Evolutionary conservation across 2,329 filamentous ascomycete species (phyloP), one percentile per base, ranked within the genome.

Genomic region (Xylariaceae sp.): DNA sequence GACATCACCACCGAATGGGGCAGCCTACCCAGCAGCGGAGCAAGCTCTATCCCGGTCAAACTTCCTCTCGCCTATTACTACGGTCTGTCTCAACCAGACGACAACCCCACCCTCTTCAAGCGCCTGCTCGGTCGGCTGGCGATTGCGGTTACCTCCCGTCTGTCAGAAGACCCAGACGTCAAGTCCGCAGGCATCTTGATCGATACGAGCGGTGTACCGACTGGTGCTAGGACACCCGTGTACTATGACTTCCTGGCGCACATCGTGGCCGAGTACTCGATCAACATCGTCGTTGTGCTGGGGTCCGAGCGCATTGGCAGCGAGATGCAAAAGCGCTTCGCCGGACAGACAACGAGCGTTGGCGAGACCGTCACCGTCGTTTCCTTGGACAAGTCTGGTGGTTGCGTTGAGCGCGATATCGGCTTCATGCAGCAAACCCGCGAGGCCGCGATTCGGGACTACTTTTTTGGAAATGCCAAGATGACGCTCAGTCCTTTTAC

Each of bases 51-150:
- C 16, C 92, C 93, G 0, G 90, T 96, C 47, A 97, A 97, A 75
- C 78, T 96, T 62, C 94, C 94, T 5, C 74, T 99, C 48, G 90
- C 93, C 28, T 96, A 96, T 67, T 90, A 91, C 70, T 96, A 89
- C 69, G 93, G 94, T 14, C 76, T 88, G 57, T 78, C 82, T 47
- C 84, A 78, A 56, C 82, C 90, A 1, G 86, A 90, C 60, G 88
- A 90, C 45, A 88, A 90, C 55, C 77, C 81, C 0, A 80, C 76
- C 33, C 73, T 93, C 41, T 97, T 88, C 73, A 87, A 84, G 64
- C 81, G 86, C 12, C 73, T 97, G 55, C 75, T 89, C 19, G 89
- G 87, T 42, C 82, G 88, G 56, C 76, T 97, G 66, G 91, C 90
- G 0, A 79, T 93, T 16, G 87, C 89, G 9, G 88, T 90, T 5